These are phyloP conservation scores for Staphylotrichum longicolle DNA, from an alignment of 495 filamentous ascomycete species.

Conservation along the genomic window DNA sequence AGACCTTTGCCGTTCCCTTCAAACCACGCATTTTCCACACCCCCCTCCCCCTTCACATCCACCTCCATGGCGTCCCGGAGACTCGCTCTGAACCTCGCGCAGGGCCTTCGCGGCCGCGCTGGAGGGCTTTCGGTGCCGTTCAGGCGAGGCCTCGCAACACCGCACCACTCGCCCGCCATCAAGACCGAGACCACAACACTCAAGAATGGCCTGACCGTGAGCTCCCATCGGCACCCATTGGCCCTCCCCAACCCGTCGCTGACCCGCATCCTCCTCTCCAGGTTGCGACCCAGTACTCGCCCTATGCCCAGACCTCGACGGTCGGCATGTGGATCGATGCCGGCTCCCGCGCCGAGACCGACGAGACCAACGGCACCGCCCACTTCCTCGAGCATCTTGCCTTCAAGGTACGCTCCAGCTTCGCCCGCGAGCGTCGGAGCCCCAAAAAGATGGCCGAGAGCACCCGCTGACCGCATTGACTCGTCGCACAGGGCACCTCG, in stretches of 20 bases:
- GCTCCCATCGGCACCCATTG: slow-evolving; percentile 39
- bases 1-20: slow-evolving; percentile 30
- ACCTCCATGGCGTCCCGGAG: slow-evolving; percentile 87
- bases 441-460: slow-evolving; percentile 12
- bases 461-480: background rate
- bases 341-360: slow-evolving; percentile 96
- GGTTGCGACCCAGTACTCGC: slow-evolving; percentile 97
- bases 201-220: slow-evolving; percentile 94
- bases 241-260: slow-evolving; percentile 24
- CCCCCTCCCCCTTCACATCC: slow-evolving; percentile 33
- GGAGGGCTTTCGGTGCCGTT: slow-evolving; percentile 66
- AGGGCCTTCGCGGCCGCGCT: slow-evolving; percentile 78
- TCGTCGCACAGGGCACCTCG: slow-evolving; percentile 66
- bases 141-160: slow-evolving; percentile 82
- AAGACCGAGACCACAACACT: slow-evolving; percentile 94
- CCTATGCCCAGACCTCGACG: slow-evolving; percentile 96
- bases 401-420: slow-evolving; percentile 74
- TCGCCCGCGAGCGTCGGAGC: background rate
- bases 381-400: slow-evolving; percentile 99
- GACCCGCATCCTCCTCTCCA: slow-evolving; percentile 47
- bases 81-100: slow-evolving; percentile 83
- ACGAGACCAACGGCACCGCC: slow-evolving; percentile 96
- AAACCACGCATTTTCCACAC: slow-evolving; percentile 46
- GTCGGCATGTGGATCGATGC: slow-evolving; percentile 99
- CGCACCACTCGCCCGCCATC: slow-evolving; percentile 56